Evolutionary conservation across 805 yeast genomes (phyloP), one percentile per base, ranked within the genome.

Genomic region (Saturnispora kantuleensis): DNA sequence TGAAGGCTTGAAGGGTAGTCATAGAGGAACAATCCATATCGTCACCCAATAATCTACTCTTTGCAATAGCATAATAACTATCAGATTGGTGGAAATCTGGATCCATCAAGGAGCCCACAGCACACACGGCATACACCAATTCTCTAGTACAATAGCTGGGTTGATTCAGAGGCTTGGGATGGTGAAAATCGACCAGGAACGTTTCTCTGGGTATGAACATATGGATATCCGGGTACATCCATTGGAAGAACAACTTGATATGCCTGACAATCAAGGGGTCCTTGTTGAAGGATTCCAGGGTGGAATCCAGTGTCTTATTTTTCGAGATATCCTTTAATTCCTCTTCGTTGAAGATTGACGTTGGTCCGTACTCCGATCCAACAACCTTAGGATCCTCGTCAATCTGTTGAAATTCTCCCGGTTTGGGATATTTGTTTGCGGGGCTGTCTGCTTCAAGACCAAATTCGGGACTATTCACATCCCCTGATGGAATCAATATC

Each of bases 151-250:
- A 78, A 57, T 77, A 78, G 35, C 72, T 64, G 11, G 41, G 31
- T 11, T 26, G n/a, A 4, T 17, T 32, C 3, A 17, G n/a, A 1
- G 39, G 30, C 16, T 69, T 70, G 28, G 81, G 80, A 52, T 74
- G 69, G 57, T 77, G 77, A 56, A 78, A 77, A 44, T 79, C 84
- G 41, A 67, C 66, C 28, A 79, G 59, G 52, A 79, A 78, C 12
- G 80, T 75, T 50, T 79, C 85, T 47, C 84, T 62, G 53, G 74
- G 79, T n/a, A 79, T 68, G 52, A 77, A 79, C 63, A 74, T 69
- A 52, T 76, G 75, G 50, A 75, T 70, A 49, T 78, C 84, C 3
- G 84, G 84, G 50, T 79, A 79, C 48, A 75, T 72, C 79, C 81
- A 77, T n/a, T 69, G 70, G 56, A 77, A 79, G 56, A 79, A 57